Evolutionary conservation across 306 rosid species (phyloP), one percentile per base, ranked within the genome.

Genomic region (Quillaja saponaria): DNA sequence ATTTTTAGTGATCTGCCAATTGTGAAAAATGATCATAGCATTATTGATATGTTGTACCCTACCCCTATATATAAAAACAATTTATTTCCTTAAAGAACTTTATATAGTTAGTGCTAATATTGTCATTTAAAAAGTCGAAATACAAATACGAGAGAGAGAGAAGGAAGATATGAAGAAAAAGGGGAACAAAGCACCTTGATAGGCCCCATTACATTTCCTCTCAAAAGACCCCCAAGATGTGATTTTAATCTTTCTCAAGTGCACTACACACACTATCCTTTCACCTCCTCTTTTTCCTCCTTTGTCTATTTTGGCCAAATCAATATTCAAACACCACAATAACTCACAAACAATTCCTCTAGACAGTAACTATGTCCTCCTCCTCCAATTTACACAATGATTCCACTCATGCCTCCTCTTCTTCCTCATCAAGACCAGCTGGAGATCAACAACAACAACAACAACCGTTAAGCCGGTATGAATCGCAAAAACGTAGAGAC

Each of bases 151-250:
- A 58, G 64, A 51, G 56, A 59, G 49, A 54, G 18, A 51, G 52
- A 49, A 68, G 17, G 52, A 13, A 15, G 45, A 18, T n/a, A 1
- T 10, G 54, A 9, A 37, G 63, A 50, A 70, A 69, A 69, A 33
- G 74, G 31, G 73, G 78, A 82, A 70, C 77, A 81, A 87, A 84
- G 66, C 90, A 92, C 87, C 49, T 73, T 63, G 13, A 28, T 11
- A 25, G 96, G 96, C 64, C 85, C 97, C 97, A 81, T 62, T n/a
- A 66, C 17, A 66, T 81, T 95, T 90, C 95, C 81, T 72, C 75
- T 86, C 91, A 76, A 69, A 75, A 72, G 91, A 84, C 83, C 85
- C 73, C 13, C 68, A 67, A 77, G 92, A 81, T 78, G 84, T 81
- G 82, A 83, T 79, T 81, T 85, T 74, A 82, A 65, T 83, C 94